These are phyloP conservation scores for Tulasnella sp. DNA, from an alignment of 768 basidiomycete species.

Conservation along the genomic window DNA sequence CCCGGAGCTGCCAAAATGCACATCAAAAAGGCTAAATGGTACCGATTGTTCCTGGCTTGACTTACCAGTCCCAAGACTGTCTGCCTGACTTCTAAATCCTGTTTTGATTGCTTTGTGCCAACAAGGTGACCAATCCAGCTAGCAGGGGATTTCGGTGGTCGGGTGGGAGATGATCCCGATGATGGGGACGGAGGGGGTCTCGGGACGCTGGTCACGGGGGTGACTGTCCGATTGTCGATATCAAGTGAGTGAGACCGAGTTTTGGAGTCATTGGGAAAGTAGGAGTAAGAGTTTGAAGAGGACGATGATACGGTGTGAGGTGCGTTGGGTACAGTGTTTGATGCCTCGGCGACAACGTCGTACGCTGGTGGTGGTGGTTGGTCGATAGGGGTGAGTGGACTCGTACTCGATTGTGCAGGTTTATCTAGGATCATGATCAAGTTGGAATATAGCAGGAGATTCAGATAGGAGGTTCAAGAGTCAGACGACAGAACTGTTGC, in stretches of 20 bases:
- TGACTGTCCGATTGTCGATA: background rate
- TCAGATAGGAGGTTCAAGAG: too few relatives aligned
- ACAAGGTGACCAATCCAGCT: slow-evolving; percentile 9
- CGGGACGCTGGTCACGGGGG: background rate
- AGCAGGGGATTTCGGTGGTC: background rate
- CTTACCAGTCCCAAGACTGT: slow-evolving; percentile 18
- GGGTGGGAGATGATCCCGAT: too few relatives aligned
- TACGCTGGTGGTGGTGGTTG: too few relatives aligned
- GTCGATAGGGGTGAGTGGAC: too few relatives aligned
- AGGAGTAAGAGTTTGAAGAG: background rate
- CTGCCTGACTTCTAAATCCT: slow-evolving; percentile 15
- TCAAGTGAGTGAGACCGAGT: background rate
- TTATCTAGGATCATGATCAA: too few relatives aligned
- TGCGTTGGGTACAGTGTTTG: too few relatives aligned
- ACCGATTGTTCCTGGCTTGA: background rate
- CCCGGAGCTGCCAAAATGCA: slow-evolving; percentile 27
- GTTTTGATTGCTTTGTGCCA: slow-evolving; percentile 15
- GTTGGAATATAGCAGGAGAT: too few relatives aligned
- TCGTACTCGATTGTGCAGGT: too few relatives aligned
- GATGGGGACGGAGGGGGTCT: background rate
- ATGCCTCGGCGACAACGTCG: too few relatives aligned
- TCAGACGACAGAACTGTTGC: too few relatives aligned
- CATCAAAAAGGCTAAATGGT: background rate
- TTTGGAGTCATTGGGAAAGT: background rate
- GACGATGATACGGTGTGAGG: background rate